phyloP scores from a whole-genome alignment of 345 rosid genomes.

The Ceriops zippeliana region DNA sequence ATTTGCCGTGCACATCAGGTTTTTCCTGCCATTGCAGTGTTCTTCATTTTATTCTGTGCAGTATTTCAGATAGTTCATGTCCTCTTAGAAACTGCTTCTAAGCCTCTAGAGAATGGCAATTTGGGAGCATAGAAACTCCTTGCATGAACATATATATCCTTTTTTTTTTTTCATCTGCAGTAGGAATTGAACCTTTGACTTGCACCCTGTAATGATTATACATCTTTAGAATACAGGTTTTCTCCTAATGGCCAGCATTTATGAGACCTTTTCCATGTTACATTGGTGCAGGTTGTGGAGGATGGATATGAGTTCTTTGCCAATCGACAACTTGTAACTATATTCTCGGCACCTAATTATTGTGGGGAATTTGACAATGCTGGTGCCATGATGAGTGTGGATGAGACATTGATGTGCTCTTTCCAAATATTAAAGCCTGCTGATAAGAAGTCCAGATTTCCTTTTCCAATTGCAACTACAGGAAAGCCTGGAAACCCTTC shows the following conservation, averaged over 20 bases:
- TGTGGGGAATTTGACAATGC: conserved; percentile 86
- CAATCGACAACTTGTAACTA: conserved; percentile 62
- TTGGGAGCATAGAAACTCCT: background rate
- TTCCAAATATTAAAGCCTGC: conserved; percentile 81
- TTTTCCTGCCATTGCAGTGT: conserved; percentile 2
- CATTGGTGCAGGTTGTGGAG: conserved; percentile 72
- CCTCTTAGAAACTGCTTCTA: background rate
- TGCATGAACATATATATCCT: background rate
- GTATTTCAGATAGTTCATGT: background rate
- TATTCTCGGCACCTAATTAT: conserved; percentile 87
- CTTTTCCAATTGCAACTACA: conserved; percentile 42
- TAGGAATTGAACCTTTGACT: background rate
- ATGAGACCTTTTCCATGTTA: background rate
- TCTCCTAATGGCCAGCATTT: background rate
- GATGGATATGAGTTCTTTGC: conserved; percentile 90
- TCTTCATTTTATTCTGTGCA: conserved; percentile 6
- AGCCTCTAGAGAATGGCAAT: conserved; percentile 4
- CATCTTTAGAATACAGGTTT: background rate
- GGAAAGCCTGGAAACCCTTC: conserved; percentile 46
- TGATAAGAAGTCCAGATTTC: conserved; percentile 25
- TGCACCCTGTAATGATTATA: background rate
- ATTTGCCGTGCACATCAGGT: conserved; percentile 96
- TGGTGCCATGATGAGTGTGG: conserved; percentile 87
- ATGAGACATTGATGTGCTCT: conserved; percentile 72
- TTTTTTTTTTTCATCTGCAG: conserved; percentile 8